Percentiles rank a stretch among this genome's conserved stretches.
These are phyloP conservation scores for Diplodia intermedia DNA, from an alignment of 2,329 filamentous ascomycete genomes.

Conservation along the genomic window DNA sequence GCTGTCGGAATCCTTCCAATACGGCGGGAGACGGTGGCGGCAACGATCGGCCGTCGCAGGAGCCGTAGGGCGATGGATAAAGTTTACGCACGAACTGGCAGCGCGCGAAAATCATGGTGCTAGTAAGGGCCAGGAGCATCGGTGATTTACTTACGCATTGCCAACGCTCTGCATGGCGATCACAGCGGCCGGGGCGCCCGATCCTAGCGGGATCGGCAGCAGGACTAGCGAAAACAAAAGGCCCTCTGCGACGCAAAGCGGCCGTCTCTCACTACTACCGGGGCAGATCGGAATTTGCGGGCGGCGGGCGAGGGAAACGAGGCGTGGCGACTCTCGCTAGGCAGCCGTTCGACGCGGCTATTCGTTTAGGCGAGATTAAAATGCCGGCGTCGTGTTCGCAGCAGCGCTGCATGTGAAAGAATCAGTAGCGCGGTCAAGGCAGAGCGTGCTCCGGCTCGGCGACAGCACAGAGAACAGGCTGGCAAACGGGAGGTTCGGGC, in stretches of 20 bases:
- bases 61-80: constrained; percentile 5
- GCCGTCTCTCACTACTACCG: no score
- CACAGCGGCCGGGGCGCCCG: neutral
- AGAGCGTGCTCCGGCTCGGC: constrained; percentile 8
- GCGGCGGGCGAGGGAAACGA: neutral
- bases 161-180: neutral
- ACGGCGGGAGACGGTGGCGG: neutral
- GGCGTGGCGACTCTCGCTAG: no score
- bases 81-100: constrained; percentile 17
- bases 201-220: neutral
- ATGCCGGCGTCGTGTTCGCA: neutral
- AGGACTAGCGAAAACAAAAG: neutral
- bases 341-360: neutral
- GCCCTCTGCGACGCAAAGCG: neutral
- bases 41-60: neutral
- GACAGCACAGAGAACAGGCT: neutral
- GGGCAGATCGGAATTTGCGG: constrained; percentile 10
- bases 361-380: constrained; percentile 23
- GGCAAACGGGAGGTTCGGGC: constrained; percentile 17
- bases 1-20: constrained; percentile 15
- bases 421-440: neutral
- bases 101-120: neutral
- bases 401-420: neutral
- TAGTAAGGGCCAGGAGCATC: neutral
- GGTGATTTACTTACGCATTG: neutral